Evolutionary conservation across 305 asterid species (phyloP).

Genomic region (Fraxinus angustifolia): DNA sequence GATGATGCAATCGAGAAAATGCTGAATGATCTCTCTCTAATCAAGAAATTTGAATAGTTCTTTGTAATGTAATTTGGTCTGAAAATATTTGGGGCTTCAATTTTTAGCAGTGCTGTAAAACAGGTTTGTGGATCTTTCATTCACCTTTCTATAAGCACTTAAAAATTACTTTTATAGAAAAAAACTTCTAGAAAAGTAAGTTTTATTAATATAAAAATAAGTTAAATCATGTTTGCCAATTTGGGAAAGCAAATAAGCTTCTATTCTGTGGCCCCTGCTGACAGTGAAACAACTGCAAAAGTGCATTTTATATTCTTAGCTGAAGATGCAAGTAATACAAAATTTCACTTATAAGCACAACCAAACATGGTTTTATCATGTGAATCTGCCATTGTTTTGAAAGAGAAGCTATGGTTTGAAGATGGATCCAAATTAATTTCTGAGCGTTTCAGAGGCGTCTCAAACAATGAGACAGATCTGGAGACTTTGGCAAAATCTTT

Average conservation of each 20-base stretch:
- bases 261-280: neutral
- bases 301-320: neutral
- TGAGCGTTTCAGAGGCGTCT: neutral
- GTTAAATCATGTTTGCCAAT: neutral
- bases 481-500: neutral
- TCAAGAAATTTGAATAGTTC: constrained; percentile 68
- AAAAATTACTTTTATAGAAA: neutral
- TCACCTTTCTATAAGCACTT: neutral
- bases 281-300: neutral
- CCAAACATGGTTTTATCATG: neutral
- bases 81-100: neutral
- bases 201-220: no score
- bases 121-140: neutral
- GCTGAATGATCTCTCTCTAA: constrained; percentile 70
- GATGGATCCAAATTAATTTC: neutral
- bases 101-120: neutral
- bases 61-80: neutral
- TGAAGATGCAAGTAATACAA: neutral
- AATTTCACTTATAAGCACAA: neutral
- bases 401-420: neutral
- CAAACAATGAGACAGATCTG: neutral
- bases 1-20: constrained; percentile 84
- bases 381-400: neutral
- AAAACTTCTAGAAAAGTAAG: neutral
- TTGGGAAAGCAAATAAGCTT: neutral